Percentiles rank a stretch among this genome's conserved stretches.
These are phyloP conservation scores for Coemansia sp. DNA, from an alignment of 192 early-diverging fungal genomes.

Conservation along the genomic window DNA sequence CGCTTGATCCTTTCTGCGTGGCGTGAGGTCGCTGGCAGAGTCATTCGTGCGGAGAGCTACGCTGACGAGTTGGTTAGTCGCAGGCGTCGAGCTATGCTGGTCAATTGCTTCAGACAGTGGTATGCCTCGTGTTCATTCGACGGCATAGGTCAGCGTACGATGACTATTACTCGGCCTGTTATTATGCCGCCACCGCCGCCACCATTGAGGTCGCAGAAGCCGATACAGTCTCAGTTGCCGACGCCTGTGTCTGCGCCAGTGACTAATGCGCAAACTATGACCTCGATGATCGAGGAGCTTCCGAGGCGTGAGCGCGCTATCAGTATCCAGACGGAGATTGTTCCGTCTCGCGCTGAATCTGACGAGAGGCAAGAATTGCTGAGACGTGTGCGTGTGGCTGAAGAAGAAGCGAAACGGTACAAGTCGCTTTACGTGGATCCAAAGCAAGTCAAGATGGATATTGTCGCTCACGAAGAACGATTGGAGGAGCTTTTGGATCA, in stretches of 20 bases:
- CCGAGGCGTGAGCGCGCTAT: conserved; percentile 8
- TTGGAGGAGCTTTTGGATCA: conserved; percentile 8
- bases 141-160: not conserved
- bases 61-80: conserved; percentile 4
- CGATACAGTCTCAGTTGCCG: not conserved
- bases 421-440: conserved; percentile 11
- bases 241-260: not conserved
- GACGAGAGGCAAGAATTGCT: conserved; percentile 7
- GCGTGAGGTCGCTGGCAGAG: conserved; percentile 28
- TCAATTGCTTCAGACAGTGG: conserved; percentile 6
- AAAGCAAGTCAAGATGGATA: not conserved
- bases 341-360: not conserved
- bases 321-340: conserved; percentile 14
- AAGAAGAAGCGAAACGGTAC: conserved; percentile 14
- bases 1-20: conserved; percentile 34
- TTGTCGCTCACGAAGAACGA: conserved; percentile 9
- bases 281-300: conserved; percentile 11
- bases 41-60: not conserved
- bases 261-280: conserved; percentile 36
- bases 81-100: not conserved
- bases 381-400: conserved; percentile 15
- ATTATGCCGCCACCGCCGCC: not conserved
- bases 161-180: not conserved
- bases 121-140: not conserved
- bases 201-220: not conserved